These are phyloP conservation scores for Coemansia sp. DNA, from an alignment of 192 early-diverging fungal genomes.

Conservation along the genomic window DNA sequence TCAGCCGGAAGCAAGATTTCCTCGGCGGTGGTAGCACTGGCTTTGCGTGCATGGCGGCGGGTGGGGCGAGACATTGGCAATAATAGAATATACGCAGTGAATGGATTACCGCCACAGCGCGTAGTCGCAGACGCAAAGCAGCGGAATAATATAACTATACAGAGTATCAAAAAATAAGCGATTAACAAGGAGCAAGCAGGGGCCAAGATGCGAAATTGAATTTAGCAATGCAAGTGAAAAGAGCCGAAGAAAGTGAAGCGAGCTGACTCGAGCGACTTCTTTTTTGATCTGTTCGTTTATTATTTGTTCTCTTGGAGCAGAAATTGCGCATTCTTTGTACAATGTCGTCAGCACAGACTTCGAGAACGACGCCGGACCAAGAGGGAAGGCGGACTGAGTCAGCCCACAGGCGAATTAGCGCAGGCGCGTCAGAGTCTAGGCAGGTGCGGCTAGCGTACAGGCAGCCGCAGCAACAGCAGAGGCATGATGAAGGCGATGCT, in stretches of 20 bases:
- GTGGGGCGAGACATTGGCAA: slow-evolving; percentile 33
- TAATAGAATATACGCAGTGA: slow-evolving; percentile 14
- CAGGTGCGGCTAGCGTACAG: not conserved
- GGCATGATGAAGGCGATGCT: not conserved
- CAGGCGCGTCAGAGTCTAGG: not conserved
- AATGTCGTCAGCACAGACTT: slow-evolving; percentile 1
- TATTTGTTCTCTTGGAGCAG: not conserved
- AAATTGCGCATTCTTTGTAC: not conserved
- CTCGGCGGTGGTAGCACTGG: slow-evolving; percentile 49
- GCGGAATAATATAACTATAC: not conserved
- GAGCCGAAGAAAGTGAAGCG: not conserved
- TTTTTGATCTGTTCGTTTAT: not conserved
- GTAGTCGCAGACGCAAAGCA: slow-evolving; percentile 16
- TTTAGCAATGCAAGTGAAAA: not conserved
- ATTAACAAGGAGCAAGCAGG: not conserved
- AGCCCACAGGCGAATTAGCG: not conserved
- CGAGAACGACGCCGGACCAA: not conserved
- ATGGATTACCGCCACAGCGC: slow-evolving; percentile 38
- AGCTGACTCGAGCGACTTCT: not conserved
- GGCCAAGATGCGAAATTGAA: not conserved
- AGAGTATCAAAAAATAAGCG: not conserved
- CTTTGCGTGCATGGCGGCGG: slow-evolving; percentile 47
- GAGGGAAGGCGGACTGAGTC: not conserved
- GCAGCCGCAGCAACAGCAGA: not conserved
- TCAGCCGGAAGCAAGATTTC: slow-evolving; percentile 49